These are phyloP conservation scores for Yamadazyma buinensis DNA, from an alignment of 1,139 yeast genomes.

Conservation along the genomic window DNA sequence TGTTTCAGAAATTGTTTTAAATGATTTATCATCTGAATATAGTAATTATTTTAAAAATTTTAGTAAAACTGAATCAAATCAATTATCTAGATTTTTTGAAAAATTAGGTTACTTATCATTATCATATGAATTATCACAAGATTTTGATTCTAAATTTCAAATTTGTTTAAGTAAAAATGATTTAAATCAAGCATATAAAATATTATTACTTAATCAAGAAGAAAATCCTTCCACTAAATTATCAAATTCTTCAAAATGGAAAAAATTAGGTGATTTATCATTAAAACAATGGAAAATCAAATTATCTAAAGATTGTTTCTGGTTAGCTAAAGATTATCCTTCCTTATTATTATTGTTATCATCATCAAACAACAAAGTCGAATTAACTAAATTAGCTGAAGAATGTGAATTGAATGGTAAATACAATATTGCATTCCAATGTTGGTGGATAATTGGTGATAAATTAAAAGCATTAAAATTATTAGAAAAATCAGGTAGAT, in stretches of 20 bases:
- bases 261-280: slow-evolving; percentile 84
- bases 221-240: slow-evolving; percentile 36
- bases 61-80: slow-evolving; percentile 66
- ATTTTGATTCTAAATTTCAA: slow-evolving; percentile 82
- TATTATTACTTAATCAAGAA: slow-evolving; percentile 59
- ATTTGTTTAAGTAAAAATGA: slow-evolving; percentile 56
- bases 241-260: slow-evolving; percentile 65
- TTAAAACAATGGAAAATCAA: slow-evolving; percentile 73
- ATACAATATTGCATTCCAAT: slow-evolving; percentile 87
- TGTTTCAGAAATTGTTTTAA: slow-evolving; percentile 57
- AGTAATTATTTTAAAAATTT: slow-evolving; percentile 39
- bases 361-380: slow-evolving; percentile 66
- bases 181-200: slow-evolving; percentile 66
- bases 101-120: slow-evolving; percentile 84
- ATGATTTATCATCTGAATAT: slow-evolving; percentile 59
- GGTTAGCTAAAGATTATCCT: slow-evolving; percentile 76
- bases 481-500: slow-evolving; percentile 65
- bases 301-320: slow-evolving; percentile 77
- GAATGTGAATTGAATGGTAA: slow-evolving; percentile 68
- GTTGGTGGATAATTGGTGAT: slow-evolving; percentile 85
- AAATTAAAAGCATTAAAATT: slow-evolving; percentile 60
- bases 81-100: slow-evolving; percentile 89
- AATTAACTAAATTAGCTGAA: slow-evolving; percentile 58
- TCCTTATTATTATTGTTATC: slow-evolving; percentile 81
- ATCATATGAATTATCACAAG: slow-evolving; percentile 79